Conservation (phyloP, 2,329 filamentous ascomycete species). For the Pseudocercospora ulei region DNA sequence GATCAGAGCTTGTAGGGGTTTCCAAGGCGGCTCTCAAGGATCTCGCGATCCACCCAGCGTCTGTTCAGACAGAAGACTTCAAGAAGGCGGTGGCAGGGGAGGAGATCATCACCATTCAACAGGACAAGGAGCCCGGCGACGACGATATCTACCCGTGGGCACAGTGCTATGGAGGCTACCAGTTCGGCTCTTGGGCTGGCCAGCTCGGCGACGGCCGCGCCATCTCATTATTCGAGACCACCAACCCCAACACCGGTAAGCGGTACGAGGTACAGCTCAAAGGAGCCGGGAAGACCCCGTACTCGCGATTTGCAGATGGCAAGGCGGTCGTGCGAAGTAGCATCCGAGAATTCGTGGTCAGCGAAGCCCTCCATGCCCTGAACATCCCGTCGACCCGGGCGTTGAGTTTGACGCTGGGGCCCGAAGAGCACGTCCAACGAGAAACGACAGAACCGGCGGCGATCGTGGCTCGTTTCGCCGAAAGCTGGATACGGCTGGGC, state of each 20-base stretch:
- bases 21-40: slow-evolving; percentile 70
- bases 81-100: slow-evolving; percentile 70
- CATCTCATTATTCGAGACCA: slow-evolving; percentile 86
- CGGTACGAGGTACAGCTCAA: slow-evolving; percentile 91
- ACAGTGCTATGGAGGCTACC: slow-evolving; percentile 82
- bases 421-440: slow-evolving; percentile 60
- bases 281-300: slow-evolving; percentile 84
- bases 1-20: slow-evolving; percentile 70
- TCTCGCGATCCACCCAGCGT: slow-evolving; percentile 61
- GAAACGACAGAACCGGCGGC: slow-evolving; percentile 82
- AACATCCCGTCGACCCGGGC: slow-evolving; percentile 79
- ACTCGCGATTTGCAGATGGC: slow-evolving; percentile 91
- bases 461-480: slow-evolving; percentile 82
- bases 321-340: slow-evolving; percentile 86
- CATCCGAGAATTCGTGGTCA: slow-evolving; percentile 88
- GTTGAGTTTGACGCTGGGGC: slow-evolving; percentile 67
- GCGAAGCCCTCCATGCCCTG: slow-evolving; percentile 76
- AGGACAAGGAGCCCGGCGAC: slow-evolving; percentile 45
- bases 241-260: slow-evolving; percentile 58
- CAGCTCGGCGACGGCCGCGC: slow-evolving; percentile 91
- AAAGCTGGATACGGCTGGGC: slow-evolving; percentile 86
- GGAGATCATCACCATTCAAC: slow-evolving; percentile 66
- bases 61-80: slow-evolving; percentile 65
- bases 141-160: slow-evolving; percentile 88
- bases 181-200: slow-evolving; percentile 75